These are phyloP conservation scores for Schwanniomyces sp. DNA, from an alignment of 805 yeast genomes.

Conservation along the genomic window DNA sequence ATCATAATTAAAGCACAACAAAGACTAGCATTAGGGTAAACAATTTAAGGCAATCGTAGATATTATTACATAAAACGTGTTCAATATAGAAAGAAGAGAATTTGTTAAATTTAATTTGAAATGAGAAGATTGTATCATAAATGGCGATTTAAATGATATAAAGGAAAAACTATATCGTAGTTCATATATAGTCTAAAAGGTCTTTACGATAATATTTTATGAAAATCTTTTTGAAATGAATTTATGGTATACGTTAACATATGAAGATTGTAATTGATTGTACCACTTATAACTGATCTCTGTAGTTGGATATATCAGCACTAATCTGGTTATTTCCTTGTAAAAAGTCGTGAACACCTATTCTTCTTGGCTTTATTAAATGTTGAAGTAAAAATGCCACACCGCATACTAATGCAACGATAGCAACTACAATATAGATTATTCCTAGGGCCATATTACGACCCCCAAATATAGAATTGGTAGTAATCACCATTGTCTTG, in stretches of 20 bases:
- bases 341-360: conserved; percentile 74
- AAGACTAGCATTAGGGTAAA: no score
- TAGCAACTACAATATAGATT: conserved; percentile 83
- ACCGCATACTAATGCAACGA: conserved; percentile 68
- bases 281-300: conserved; percentile 23
- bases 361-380: conserved; percentile 75
- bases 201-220: no score
- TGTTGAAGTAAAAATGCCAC: conserved; percentile 77
- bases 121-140: no score
- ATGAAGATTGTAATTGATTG: neutral
- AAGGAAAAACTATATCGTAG: no score
- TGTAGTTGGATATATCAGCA: conserved; percentile 14
- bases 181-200: no score
- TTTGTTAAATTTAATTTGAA: no score
- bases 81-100: no score
- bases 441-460: conserved; percentile 82
- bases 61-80: no score
- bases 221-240: neutral
- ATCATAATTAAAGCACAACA: neutral
- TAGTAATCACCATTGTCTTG: conserved; percentile 77
- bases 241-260: neutral
- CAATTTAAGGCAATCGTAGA: no score
- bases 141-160: no score
- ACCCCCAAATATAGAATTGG: conserved; percentile 85
- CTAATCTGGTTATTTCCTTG: conserved; percentile 23